Conservation (phyloP, 2,329 filamentous ascomycete species). For the Helminthosporium solani region DNA sequence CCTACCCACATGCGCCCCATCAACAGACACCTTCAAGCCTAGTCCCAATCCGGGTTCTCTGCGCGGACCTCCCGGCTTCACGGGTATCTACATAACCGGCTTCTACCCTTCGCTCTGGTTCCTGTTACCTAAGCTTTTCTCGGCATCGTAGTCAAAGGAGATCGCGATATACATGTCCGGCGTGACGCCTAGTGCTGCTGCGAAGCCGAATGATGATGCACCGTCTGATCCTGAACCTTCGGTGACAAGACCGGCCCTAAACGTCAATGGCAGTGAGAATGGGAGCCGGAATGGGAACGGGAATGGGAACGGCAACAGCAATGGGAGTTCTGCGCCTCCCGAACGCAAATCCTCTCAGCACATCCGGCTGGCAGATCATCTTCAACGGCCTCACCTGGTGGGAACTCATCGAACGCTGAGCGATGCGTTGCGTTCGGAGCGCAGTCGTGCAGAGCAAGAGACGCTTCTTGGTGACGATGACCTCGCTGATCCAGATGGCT, state of each 20-base stretch:
- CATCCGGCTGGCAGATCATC: constrained; percentile 36
- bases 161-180: constrained; percentile 9
- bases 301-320: constrained; percentile 14
- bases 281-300: constrained; percentile 19
- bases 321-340: constrained; percentile 23
- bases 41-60: neutral
- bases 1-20: neutral
- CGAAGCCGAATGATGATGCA: constrained; percentile 6
- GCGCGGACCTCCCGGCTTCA: neutral
- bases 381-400: constrained; percentile 34
- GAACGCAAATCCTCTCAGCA: constrained; percentile 18
- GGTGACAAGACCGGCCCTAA: constrained; percentile 2
- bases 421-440: constrained; percentile 42
- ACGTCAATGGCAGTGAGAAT: constrained; percentile 10
- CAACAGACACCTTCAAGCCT: no score
- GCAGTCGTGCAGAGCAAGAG: constrained; percentile 51
- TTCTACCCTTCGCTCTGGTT: no score
- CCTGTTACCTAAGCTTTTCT: constrained; percentile 3
- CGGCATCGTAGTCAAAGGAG: neutral
- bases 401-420: constrained; percentile 38
- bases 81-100: no score
- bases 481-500: constrained; percentile 49
- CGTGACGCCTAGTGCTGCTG: constrained; percentile 1
- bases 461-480: constrained; percentile 48
- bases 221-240: constrained; percentile 9